Conservation (phyloP, 805 yeast genomes). For the Wickerhamiella hasegawae region DNA sequence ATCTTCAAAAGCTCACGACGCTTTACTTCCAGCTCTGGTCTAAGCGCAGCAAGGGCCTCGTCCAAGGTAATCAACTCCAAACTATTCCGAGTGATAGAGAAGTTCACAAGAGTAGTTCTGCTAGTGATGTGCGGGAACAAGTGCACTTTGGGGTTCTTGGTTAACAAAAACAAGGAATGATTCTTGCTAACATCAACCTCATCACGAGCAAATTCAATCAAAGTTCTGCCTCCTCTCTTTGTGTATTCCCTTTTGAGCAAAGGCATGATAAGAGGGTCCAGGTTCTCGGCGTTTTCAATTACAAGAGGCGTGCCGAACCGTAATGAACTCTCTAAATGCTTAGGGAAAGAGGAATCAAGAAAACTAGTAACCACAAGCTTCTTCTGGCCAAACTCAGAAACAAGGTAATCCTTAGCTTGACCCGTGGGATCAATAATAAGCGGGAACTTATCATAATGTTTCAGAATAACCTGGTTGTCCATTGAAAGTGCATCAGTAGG, state of each 20-base stretch:
- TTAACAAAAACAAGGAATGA: constrained; percentile 43
- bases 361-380: constrained; percentile 37
- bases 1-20: constrained; percentile 36
- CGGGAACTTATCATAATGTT: constrained; percentile 29
- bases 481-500: constrained; percentile 42
- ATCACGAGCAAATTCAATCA: constrained; percentile 44
- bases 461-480: constrained; percentile 47
- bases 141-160: constrained; percentile 36
- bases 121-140: constrained; percentile 43
- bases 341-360: constrained; percentile 45
- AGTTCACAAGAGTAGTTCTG: constrained; percentile 50
- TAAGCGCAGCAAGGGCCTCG: constrained; percentile 33
- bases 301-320: constrained; percentile 68
- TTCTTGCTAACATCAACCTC: constrained; percentile 51
- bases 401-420: constrained; percentile 28
- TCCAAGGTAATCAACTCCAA: constrained; percentile 49
- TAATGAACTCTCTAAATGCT: constrained; percentile 61
- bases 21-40: constrained; percentile 52
- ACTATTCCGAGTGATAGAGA: constrained; percentile 52
- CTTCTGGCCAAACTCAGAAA: constrained; percentile 18
- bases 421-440: constrained; percentile 62
- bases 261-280: constrained; percentile 56
- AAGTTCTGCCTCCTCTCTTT: constrained; percentile 50
- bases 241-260: constrained; percentile 45
- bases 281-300: constrained; percentile 64